Conservation (phyloP, 75 land plant species). For the Cunninghamia lanceolata region DNA sequence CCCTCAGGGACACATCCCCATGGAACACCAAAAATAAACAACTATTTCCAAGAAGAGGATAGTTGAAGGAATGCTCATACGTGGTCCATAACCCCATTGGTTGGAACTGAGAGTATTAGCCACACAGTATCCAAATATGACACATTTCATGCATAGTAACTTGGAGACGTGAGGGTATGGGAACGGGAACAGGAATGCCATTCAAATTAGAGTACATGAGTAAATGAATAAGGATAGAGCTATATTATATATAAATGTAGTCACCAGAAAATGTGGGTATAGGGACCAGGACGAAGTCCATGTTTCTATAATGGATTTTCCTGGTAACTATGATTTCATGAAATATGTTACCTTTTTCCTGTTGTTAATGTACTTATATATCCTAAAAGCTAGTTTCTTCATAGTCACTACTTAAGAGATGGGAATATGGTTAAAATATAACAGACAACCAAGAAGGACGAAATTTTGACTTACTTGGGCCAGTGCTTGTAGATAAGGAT, state of each 20-base stretch:
- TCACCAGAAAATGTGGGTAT: too few relatives aligned
- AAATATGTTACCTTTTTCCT: not conserved
- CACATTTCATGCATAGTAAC: not conserved
- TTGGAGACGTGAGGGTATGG: too few relatives aligned
- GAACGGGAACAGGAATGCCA: too few relatives aligned
- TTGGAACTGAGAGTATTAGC: not conserved
- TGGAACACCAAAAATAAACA: too few relatives aligned
- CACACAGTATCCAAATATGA: not conserved
- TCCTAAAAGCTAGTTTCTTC: not conserved
- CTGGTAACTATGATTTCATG: not conserved
- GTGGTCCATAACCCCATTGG: not conserved
- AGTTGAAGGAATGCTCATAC: not conserved
- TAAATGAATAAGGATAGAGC: too few relatives aligned
- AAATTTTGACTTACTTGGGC: conserved; percentile 5
- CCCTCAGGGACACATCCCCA: too few relatives aligned
- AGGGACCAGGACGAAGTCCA: too few relatives aligned
- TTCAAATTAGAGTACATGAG: too few relatives aligned
- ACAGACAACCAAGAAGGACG: not conserved
- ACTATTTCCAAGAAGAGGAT: too few relatives aligned
- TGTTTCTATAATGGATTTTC: too few relatives aligned
- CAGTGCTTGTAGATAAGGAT: not conserved
- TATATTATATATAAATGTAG: too few relatives aligned
- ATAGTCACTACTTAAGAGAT: not conserved
- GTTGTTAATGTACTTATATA: not conserved
- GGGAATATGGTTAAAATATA: not conserved